These are phyloP conservation scores for Trichoderma harzianum DNA, from an alignment of 2,329 filamentous ascomycete genomes.

Conservation along the genomic window DNA sequence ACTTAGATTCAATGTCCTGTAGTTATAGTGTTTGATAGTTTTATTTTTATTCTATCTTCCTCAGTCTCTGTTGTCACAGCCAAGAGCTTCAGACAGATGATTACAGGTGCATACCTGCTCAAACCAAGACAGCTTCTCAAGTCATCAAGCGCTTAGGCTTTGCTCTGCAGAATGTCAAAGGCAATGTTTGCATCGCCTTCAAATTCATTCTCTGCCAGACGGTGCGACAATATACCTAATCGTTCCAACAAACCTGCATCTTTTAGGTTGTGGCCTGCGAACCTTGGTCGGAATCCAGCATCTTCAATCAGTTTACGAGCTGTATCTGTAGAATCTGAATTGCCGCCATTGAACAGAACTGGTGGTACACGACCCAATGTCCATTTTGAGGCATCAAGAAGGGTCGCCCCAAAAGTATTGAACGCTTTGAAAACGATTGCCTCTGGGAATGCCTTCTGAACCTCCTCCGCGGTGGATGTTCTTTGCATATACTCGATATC, in stretches of 20 bases:
- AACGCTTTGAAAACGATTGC: neutral
- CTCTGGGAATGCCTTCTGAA: neutral
- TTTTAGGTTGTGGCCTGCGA: neutral
- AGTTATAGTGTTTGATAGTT: neutral
- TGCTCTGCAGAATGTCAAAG: neutral
- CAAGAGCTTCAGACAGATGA: neutral
- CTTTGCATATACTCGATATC: neutral
- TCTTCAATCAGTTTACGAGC: neutral
- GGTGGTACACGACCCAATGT: neutral
- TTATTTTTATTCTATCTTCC: accelerated
- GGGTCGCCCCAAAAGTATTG: neutral
- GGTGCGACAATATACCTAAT: neutral
- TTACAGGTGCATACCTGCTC: neutral
- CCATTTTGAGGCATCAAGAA: neutral
- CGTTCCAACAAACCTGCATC: neutral
- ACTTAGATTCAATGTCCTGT: too few species aligned
- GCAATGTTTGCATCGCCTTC: neutral
- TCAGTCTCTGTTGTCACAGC: neutral
- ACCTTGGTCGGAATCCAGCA: neutral
- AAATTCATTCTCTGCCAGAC: neutral
- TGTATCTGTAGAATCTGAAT: neutral
- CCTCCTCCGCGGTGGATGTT: neutral
- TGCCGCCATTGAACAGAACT: neutral
- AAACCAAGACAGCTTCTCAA: neutral
- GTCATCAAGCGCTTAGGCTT: neutral